Evolutionary conservation across 2,329 filamentous ascomycete species (phyloP), one percentile per base, ranked within the genome.

Genomic region (Penicillium decumbens): DNA sequence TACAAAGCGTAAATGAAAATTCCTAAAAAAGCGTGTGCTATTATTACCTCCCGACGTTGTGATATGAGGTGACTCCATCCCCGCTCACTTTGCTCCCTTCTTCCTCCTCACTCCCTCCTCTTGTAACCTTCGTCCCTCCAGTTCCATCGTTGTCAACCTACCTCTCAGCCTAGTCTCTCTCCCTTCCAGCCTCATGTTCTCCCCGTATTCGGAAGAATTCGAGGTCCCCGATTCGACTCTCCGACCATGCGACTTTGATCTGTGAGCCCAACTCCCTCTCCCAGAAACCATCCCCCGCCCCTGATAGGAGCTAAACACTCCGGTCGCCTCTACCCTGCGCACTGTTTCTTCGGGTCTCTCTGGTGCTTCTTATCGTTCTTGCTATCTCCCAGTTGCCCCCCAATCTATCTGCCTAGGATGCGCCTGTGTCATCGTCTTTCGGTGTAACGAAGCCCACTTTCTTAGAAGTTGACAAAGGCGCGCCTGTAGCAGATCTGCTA

Each of bases 361-460:
- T 38, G 39, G 55, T 57, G 60, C 54, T 12, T 27, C 12, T 25
- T 43, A 50, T 54, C 50, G 50, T 48, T 54, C 58, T 52, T 25
- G 33, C 12, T 37, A 9, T 10, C 8, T n/a, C 23, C 23, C 23
- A 10, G 18, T 40, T 40, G 38, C 12, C 23, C 38, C 25, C n/a
- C 33, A 37, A 23, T 37, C 12, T 27, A 23, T 62, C 60, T 65
- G 57, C 59, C 63, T 66, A 58, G 60, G 59, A 65, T 68, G 65
- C 64, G 64, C 64, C 57, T 64, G 65, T 67, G 65, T 68, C 65
- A 67, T 69, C 58, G 57, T 61, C 61, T 60, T 56, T 55, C 65
- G 62, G 65, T 68, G 66, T 69, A 68, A 68, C 66, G 51, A 59
- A 51, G 49, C 58, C 55, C 50, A 47, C 55, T 61, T 64, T 50